These are phyloP conservation scores for Noccaea bulbosa DNA, from an alignment of 345 rosid species.

Conservation along the genomic window DNA sequence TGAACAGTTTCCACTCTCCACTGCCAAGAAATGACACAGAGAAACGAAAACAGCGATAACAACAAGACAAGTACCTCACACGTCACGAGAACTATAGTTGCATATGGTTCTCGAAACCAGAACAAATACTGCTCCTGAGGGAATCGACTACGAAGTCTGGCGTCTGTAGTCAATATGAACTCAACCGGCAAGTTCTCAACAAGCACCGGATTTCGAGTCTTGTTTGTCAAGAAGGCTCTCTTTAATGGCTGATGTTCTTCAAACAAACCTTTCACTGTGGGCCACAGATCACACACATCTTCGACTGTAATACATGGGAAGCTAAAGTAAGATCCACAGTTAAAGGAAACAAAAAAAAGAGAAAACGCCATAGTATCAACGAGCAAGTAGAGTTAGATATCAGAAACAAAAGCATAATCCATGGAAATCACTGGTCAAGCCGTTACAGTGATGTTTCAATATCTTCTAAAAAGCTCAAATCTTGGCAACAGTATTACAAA, in stretches of 20 bases:
- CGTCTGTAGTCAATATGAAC: constrained; percentile 83
- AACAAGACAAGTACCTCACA: constrained; percentile 73
- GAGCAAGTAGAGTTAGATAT: no score
- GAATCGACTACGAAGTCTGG: constrained; percentile 89
- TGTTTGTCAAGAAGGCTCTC: constrained; percentile 78
- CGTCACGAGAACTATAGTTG: constrained; percentile 86
- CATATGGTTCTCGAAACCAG: constrained; percentile 96
- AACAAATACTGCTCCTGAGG: constrained; percentile 83
- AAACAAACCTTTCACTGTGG: constrained; percentile 67
- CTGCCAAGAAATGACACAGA: constrained; percentile 7
- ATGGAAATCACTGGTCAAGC: constrained; percentile 23
- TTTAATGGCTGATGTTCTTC: constrained; percentile 75
- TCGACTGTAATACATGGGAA: constrained; percentile 58
- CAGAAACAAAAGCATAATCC: no score
- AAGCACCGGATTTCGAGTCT: constrained; percentile 77
- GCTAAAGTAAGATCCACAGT: constrained; percentile 7
- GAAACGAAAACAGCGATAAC: neutral
- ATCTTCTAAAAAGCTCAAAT: neutral
- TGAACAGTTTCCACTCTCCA: constrained; percentile 9
- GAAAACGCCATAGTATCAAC: neutral
- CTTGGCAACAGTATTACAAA: neutral
- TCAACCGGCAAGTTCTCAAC: constrained; percentile 86
- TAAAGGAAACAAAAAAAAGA: constrained; percentile 7
- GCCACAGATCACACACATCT: constrained; percentile 97
- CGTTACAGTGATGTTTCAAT: neutral